phyloP scores from a whole-genome alignment of 2,329 filamentous ascomycete species.

The Colletotrichum echinochloae region DNA sequence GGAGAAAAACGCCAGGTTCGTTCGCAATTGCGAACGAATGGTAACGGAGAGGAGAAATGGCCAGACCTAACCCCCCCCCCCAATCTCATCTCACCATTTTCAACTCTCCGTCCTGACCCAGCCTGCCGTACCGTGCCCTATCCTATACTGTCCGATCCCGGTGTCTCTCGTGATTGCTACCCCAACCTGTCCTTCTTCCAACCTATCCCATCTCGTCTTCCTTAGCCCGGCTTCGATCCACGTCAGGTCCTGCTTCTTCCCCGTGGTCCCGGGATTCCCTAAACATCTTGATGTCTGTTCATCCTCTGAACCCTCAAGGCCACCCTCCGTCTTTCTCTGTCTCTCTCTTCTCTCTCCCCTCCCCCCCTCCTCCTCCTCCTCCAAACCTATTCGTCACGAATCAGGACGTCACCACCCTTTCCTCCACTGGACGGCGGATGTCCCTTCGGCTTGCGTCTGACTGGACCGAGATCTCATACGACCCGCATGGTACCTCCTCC shows the following conservation, averaged over 20 bases:
- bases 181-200: conserved; percentile 17
- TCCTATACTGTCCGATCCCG: conserved; percentile 7
- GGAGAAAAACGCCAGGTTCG: conserved; percentile 31
- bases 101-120: conserved; percentile 1
- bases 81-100: conserved; percentile 13
- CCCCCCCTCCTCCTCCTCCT: conserved; percentile 6
- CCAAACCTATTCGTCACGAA: conserved; percentile 24
- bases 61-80: not conserved
- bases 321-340: conserved; percentile 1
- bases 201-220: conserved; percentile 11
- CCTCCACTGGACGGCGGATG: conserved; percentile 3
- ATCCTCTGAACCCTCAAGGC: conserved; percentile 5
- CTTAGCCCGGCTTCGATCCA: conserved; percentile 25
- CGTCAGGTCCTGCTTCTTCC: conserved; percentile 14
- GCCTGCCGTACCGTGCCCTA: not conserved
- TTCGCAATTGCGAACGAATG: conserved; percentile 40
- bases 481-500: conserved; percentile 34
- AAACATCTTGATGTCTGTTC: conserved; percentile 23
- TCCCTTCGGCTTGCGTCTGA: conserved; percentile 27
- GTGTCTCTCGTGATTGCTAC: conserved; percentile 6
- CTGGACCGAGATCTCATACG: conserved; percentile 24
- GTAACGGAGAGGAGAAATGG: conserved; percentile 30
- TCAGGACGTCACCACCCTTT: conserved; percentile 14
- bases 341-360: not conserved
- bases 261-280: conserved; percentile 25